Evolutionary conservation across 345 rosid genomes (phyloP).

Genomic region (Eutrema heterophyllum): DNA sequence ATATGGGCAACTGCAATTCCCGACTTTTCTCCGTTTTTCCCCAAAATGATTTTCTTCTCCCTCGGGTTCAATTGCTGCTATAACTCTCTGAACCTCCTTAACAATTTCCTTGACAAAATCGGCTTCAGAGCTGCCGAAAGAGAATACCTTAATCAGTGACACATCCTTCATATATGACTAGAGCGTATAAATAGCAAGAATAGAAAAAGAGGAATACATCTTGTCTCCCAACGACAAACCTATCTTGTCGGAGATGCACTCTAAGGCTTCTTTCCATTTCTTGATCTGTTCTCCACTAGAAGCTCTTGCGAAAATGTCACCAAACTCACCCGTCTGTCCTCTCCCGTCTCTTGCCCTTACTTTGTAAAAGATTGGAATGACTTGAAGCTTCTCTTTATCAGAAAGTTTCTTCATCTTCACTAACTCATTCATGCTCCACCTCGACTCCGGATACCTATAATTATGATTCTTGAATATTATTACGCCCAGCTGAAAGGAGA

Average conservation of each 20-base stretch:
- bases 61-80: not conserved
- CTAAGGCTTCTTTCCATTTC: not conserved
- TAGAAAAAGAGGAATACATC: not conserved
- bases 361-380: not conserved
- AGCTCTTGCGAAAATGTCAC: not conserved
- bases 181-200: no score
- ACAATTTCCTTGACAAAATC: not conserved
- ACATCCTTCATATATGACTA: no score
- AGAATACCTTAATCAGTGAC: no score
- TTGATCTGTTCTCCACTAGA: not conserved
- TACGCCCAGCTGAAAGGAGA: not conserved
- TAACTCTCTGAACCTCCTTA: not conserved
- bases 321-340: not conserved
- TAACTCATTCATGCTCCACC: not conserved
- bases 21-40: not conserved
- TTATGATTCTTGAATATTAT: not conserved
- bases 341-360: not conserved
- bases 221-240: not conserved
- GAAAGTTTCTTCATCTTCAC: not conserved
- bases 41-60: not conserved
- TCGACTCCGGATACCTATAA: not conserved
- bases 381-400: not conserved
- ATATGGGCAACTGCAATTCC: not conserved
- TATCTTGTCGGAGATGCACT: not conserved
- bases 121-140: conserved; percentile 7